Base-by-base conservation (phyloP, 2,329 filamentous ascomycete genomes). In the Ceratocystis smalleyi region DNA sequence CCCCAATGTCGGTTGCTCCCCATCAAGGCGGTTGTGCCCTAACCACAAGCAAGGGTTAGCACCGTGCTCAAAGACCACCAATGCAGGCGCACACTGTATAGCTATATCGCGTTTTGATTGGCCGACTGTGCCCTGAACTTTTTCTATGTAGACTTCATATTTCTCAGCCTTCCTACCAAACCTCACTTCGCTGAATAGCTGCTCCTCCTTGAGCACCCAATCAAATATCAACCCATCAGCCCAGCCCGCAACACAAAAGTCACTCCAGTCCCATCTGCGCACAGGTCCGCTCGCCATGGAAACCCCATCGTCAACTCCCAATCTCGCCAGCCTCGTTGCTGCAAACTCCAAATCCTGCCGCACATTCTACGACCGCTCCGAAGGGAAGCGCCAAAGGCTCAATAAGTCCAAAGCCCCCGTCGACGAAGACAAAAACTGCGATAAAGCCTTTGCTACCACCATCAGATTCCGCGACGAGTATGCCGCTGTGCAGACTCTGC, bases 401-500 rank as follows among this genome's bases (percentile, higher is more conserved):
- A 71, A 74, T 67, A 59, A 61, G 43, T 19, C 22, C 19, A 19
- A 47, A 45, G 12, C 43, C 10, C 10, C 59, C n/a, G 27, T 45
- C 57, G 35, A 40, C 10, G 32, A 40, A 22, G 27, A 47, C 22
- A 24, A 45, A 17, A 43, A 10, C 12, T 43, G 27, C 57, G 49
- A 55, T n/a, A 61, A 47, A 22, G 73, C 74, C 59, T 69, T 72
- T 61, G 67, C 71, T 63, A 68, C 74, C 68, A 74, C 75, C 69
- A 71, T 70, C 63, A 82, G 86, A 59, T 83, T 88, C 71, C 79
- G 80, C 63, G 79, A 78, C 71, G 91, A 96, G 76, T 96, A 96
- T 74, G 82, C 85, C 69, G 78, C 85, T 71, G 86, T 94, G 24
- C 83, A 84, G 72, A 86, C 87, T 67, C 80, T 96, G 2, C 91